phyloP scores from a whole-genome alignment of 2,329 filamentous ascomycete genomes.

The Magnaporthiopsis rhizophila region DNA sequence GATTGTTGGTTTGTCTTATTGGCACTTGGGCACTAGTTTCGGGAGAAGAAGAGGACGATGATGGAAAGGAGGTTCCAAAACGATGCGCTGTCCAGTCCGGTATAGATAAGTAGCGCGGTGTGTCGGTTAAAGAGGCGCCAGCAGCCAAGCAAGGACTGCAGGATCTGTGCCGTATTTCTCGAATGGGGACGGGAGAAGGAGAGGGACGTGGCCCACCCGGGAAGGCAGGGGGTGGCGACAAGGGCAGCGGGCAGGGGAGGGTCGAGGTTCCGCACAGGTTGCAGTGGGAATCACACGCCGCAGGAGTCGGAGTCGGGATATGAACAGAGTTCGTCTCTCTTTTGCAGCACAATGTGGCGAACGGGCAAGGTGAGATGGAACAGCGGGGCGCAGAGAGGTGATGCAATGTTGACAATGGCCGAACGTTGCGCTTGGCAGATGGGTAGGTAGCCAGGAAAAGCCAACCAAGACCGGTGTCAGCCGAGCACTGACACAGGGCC shows the following conservation, averaged over 20 bases:
- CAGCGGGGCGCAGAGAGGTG: neutral
- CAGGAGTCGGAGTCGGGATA: neutral
- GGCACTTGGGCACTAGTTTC: neutral
- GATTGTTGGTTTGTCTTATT: neutral
- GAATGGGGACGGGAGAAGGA: neutral
- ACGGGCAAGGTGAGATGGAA: neutral
- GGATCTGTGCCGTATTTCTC: neutral
- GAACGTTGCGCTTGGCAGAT: neutral
- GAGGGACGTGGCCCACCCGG: neutral
- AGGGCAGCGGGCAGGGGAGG: neutral
- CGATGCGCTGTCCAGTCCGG: neutral
- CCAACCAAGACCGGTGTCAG: neutral
- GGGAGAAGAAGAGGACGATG: neutral
- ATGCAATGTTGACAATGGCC: neutral
- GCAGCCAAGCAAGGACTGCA: neutral
- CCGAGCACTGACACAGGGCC: neutral
- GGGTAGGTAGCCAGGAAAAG: neutral
- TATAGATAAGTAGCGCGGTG: neutral
- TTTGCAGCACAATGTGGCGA: neutral
- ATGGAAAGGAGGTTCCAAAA: neutral
- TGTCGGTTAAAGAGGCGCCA: neutral
- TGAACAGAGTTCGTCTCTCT: neutral
- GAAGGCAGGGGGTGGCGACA: neutral
- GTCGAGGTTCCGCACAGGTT: neutral
- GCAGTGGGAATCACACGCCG: neutral